phyloP scores from a whole-genome alignment of 768 basidiomycete genomes.

The Guyanaporus albipodus region DNA sequence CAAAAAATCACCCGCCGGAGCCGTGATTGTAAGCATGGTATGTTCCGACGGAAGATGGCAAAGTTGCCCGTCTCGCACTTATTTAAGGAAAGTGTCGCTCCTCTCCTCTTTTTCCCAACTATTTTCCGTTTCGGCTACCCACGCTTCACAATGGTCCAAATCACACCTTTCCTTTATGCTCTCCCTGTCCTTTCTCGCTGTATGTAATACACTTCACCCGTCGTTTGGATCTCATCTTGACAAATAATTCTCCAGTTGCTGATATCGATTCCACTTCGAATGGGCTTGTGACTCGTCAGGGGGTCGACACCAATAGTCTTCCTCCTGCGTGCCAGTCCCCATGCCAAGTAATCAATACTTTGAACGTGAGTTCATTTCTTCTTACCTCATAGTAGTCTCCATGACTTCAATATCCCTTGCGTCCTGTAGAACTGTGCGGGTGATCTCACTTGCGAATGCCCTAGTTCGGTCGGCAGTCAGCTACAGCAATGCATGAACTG shows the following conservation, averaged over 20 bases:
- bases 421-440: conserved; percentile 8
- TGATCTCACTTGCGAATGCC: conserved; percentile 12
- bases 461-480: conserved; percentile 5
- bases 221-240: neutral
- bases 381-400: neutral
- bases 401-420: neutral
- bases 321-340: conserved; percentile 20
- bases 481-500: conserved; percentile 21
- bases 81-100: neutral
- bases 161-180: conserved; percentile 14
- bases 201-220: neutral
- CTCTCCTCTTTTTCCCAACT: neutral
- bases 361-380: conserved; percentile 13
- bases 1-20: neutral
- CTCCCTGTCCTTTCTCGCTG: conserved; percentile 11
- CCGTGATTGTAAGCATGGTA: neutral
- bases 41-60: neutral
- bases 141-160: conserved; percentile 19
- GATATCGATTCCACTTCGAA: neutral
- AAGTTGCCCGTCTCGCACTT: neutral
- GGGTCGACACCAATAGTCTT: conserved; percentile 1
- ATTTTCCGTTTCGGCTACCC: neutral
- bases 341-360: conserved; percentile 18
- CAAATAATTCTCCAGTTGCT: neutral
- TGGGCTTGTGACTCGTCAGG: conserved; percentile 22